Evolutionary conservation across 305 asterid genomes (phyloP), one percentile per base, ranked within the genome.

Genomic region (Fraxinus velutina): DNA sequence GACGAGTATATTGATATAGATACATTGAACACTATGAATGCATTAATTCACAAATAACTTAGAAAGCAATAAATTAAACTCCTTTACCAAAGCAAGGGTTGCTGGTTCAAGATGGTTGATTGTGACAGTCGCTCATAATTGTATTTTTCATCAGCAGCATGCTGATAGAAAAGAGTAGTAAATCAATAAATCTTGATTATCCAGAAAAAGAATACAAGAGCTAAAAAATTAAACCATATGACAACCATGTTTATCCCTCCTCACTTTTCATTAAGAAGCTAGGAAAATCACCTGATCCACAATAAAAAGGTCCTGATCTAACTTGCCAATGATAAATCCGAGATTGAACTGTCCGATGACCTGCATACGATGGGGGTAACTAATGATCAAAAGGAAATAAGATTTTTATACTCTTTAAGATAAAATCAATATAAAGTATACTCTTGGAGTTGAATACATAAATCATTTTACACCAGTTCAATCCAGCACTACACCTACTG

Each of bases 61-160:
- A 24, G 71, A 21, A 85, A 57, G 9, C 76, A 81, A 33, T 60
- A 84, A 76, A 81, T 36, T 79, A 79, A 83, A 81, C 77, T 37
- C 70, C 90, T 68, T 89, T 89, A 94, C 98, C 96, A 86, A 72
- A 96, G 92, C 86, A 96, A 90, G 84, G 99, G 99, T 80, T 96
- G 99, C 89, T 96, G 99, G 83, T 94, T 96, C 86, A 96, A 83
- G 85, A 96, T 83, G 81, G 99, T 96, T 76, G 98, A 86, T 83
- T 81, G 92, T 17, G 99, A 90, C 85, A 96, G 84, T 73, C 86
- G 91, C 90, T 96, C 98, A 82, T 86, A 96, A 81, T 96, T 96
- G 86, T 92, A 91, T 83, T 96, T 96, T 92, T 96, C 99, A 84
- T 96, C 99, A 86, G 99, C 98, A 73, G 99, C 99, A 88, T 96